Base-by-base conservation (phyloP, 2,329 filamentous ascomycete genomes). In the Phyllosticta citriasiana region DNA sequence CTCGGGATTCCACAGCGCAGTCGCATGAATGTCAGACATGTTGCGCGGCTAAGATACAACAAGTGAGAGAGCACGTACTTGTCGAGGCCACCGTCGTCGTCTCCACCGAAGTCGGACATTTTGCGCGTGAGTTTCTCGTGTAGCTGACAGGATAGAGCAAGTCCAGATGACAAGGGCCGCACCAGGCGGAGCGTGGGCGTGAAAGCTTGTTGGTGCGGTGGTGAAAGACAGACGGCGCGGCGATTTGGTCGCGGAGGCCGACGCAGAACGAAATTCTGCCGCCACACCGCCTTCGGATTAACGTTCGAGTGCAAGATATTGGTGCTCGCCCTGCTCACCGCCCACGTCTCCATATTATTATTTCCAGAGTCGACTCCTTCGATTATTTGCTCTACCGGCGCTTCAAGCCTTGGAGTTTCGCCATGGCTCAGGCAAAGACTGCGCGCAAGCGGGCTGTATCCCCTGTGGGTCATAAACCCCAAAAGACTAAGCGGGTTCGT, bases 21-120 rank as follows among this genome's bases (percentile, higher is more conserved):
- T 53, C 2, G 4, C n/a, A 2, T 24, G 16, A 35, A 24, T 24
- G n/a, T 58, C 9, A 10, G 16, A 19, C 24, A 27, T 4, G 12
- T 53, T n/a, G 14, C 19, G 14, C 16, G 56, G 47, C 19, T 51
- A 19, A 16, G 9, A 7, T 4, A 26, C 7, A 22, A 16, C 27
- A 40, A 55, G 22, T 19, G 24, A 33, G 16, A 53, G 22, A 7
- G 51, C 26, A 63, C 62, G 30, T 62, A 65, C 62, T 64, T 61
- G 40, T 60, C 58, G 50, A 67, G 71, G 63, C 68, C 76, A 60
- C 66, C 69, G 57, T 72, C 65, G 56, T 64, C 70, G 57, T 71
- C 74, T 65, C 74, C 76, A 65, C 75, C 77, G 67, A 76, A 77
- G 70, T 79, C 77, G 64, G 74, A 77, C 77, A 79, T 79, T 40